Evolutionary conservation across 345 rosid genomes (phyloP), one percentile per base, ranked within the genome.

Genomic region (Eucalyptus cloeziana): DNA sequence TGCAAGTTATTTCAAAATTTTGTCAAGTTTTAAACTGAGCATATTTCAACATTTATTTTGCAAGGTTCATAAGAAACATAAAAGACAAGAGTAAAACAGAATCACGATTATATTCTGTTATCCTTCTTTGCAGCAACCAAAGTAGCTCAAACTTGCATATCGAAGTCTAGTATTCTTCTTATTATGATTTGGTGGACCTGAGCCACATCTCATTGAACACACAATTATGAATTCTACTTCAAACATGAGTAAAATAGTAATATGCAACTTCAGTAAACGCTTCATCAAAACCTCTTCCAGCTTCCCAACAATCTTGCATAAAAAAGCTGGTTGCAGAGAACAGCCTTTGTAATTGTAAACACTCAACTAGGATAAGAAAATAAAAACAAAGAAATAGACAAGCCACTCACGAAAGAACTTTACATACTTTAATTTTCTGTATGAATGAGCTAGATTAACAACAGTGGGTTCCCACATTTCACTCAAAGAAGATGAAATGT

Each of bases 391-490:
- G 60, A 31, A 87, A 69, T 27, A 27, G 24, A 80, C 86, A 71
- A 88, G 49, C 62, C 69, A 85, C n/a, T 37, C 10, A 43, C 13
- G 88, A 85, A 44, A 64, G 86, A 87, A 89, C 58, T 56, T 51
- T 60, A 87, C 93, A 37, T 94, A 98, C 99, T 95, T 96, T 52
- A 97, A 91, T 88, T 98, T 98, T 88, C 99, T 93, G 93, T 93
- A 96, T 52, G 98, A 94, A 93, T 95, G 99, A 89, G 97, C 99
- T 64, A 97, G 97, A 93, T 96, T 97, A 87, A 96, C 96, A 49
- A 97, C 91, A 86, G 99, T 96, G 56, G 99, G 95, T 92, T 96
- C 99, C 99, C 98, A 97, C 93, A 90, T 91, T 94, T 95, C 96
- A 92, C 95, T 94, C 90, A 96, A 89, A 89, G 93, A 92, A 79